phyloP scores from a whole-genome alignment of 257 asterid species.

The Scutellaria galericulata region DNA sequence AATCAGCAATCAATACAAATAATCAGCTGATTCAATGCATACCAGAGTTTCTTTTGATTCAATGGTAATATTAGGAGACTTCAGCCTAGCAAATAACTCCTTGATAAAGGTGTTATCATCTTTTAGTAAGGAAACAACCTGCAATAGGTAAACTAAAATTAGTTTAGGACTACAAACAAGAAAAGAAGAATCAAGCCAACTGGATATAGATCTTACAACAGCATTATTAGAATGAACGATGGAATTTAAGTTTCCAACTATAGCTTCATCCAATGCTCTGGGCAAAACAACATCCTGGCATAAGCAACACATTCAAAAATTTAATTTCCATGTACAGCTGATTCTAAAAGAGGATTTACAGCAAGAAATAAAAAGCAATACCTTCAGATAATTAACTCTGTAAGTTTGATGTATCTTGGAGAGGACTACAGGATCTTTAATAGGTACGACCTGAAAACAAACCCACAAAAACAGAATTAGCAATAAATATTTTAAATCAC shows the following conservation, averaged over 20 bases:
- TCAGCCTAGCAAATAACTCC: constrained; percentile 86
- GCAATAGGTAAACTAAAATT: constrained; percentile 36
- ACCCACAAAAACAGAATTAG: constrained; percentile 32
- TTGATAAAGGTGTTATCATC: constrained; percentile 83
- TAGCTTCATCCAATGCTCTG: constrained; percentile 73
- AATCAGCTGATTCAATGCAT: constrained; percentile 26
- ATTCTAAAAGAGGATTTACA: constrained; percentile 6
- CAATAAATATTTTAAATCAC: constrained; percentile 24
- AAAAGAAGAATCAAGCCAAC: constrained; percentile 27
- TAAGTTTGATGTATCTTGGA: constrained; percentile 97
- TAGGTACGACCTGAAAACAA: constrained; percentile 74
- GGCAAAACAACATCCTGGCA: constrained; percentile 91
- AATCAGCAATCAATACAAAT: background rate
- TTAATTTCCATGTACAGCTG: constrained; percentile 16
- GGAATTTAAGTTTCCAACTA: constrained; percentile 71
- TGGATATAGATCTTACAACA: constrained; percentile 56
- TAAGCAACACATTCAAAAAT: constrained; percentile 39
- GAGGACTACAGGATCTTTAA: constrained; percentile 74
- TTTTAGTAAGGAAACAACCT: constrained; percentile 89
- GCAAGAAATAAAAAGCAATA: constrained; percentile 35
- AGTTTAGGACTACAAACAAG: constrained; percentile 26
- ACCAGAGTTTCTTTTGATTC: constrained; percentile 88
- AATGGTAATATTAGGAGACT: constrained; percentile 58
- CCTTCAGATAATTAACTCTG: constrained; percentile 92
- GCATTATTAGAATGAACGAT: constrained; percentile 88